Conservation (phyloP, 164 flowering plant species). For the Tetracentron sinense region DNA sequence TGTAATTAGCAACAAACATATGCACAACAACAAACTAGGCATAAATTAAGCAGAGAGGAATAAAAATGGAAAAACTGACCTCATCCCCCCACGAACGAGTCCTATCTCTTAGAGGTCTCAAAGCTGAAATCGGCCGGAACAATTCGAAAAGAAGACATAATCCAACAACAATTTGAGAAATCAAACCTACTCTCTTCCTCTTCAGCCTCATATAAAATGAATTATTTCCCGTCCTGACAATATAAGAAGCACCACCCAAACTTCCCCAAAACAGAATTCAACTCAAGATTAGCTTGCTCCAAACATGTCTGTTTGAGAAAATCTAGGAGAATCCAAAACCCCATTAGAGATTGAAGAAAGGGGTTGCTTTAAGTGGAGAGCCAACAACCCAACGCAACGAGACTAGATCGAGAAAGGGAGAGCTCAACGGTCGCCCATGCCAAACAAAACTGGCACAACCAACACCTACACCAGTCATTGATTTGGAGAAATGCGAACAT, state of each 20-base stretch:
- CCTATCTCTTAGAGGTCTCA: slow-evolving; percentile 80
- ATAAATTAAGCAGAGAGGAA: no score
- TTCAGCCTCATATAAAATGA: slow-evolving; percentile 16
- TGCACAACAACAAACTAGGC: no score
- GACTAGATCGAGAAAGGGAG: slow-evolving; percentile 15
- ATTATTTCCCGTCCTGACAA: slow-evolving; percentile 19
- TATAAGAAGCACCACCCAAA: slow-evolving; percentile 15
- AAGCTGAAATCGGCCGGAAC: slow-evolving; percentile 36
- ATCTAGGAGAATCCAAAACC: slow-evolving; percentile 9
- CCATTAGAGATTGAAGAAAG: slow-evolving; percentile 19
- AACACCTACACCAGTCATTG: neutral
- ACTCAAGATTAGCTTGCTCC: slow-evolving; percentile 8
- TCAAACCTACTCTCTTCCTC: slow-evolving; percentile 1
- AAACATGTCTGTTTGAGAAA: slow-evolving; percentile 10
- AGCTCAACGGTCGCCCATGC: slow-evolving; percentile 15
- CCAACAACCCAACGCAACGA: neutral
- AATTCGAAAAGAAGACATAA: slow-evolving; percentile 30
- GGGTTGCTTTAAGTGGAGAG: slow-evolving; percentile 49
- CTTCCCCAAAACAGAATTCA: neutral
- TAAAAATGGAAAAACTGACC: slow-evolving; percentile 36
- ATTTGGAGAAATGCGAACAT: no score
- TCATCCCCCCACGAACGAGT: slow-evolving; percentile 77
- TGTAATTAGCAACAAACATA: no score
- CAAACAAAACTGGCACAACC: neutral
- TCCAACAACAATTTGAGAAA: slow-evolving; percentile 25